Evolutionary conservation across 2,329 filamentous ascomycete genomes (phyloP).

Genomic region (Stagonosporopsis chrysanthemi): DNA sequence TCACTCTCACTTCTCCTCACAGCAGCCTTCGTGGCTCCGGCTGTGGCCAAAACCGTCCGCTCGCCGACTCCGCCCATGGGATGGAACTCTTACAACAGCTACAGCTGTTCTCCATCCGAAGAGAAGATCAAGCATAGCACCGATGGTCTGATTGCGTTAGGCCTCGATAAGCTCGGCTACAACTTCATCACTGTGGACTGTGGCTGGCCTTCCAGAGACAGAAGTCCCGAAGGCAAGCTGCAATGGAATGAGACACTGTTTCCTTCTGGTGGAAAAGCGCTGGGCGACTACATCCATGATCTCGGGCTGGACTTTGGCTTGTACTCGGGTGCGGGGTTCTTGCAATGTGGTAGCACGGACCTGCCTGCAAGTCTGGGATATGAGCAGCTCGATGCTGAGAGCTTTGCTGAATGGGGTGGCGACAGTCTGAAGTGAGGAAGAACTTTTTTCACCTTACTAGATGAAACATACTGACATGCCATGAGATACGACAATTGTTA

Average conservation of each 20-base stretch:
- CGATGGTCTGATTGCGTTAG: slow-evolving; percentile 61
- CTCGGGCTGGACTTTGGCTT: slow-evolving; percentile 61
- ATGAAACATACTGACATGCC: slow-evolving; percentile 6
- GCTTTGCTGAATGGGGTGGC: slow-evolving; percentile 57
- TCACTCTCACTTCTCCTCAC: slow-evolving; percentile 4
- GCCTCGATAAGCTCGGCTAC: slow-evolving; percentile 63
- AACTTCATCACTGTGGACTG: slow-evolving; percentile 65
- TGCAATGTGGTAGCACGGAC: slow-evolving; percentile 54
- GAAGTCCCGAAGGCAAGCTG: slow-evolving; percentile 55
- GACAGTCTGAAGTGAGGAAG: slow-evolving; percentile 58
- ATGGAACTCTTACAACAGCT: slow-evolving; percentile 68
- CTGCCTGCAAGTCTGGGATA: slow-evolving; percentile 57
- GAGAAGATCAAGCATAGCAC: slow-evolving; percentile 60
- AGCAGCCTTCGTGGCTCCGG: slow-evolving; percentile 13
- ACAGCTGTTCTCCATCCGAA: slow-evolving; percentile 60
- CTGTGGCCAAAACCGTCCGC: slow-evolving; percentile 27
- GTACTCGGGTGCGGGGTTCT: slow-evolving; percentile 55
- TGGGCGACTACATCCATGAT: slow-evolving; percentile 60
- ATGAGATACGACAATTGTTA: slow-evolving; percentile 48
- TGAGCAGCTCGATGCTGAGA: slow-evolving; percentile 65
- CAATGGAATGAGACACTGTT: slow-evolving; percentile 61
- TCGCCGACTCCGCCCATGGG: slow-evolving; percentile 47
- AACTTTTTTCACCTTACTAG: slow-evolving; percentile 28
- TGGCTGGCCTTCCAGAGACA: slow-evolving; percentile 60
- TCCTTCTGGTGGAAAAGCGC: slow-evolving; percentile 58